These are phyloP conservation scores for Talaromyces piceae DNA, from an alignment of 2,329 filamentous ascomycete genomes.

Conservation along the genomic window DNA sequence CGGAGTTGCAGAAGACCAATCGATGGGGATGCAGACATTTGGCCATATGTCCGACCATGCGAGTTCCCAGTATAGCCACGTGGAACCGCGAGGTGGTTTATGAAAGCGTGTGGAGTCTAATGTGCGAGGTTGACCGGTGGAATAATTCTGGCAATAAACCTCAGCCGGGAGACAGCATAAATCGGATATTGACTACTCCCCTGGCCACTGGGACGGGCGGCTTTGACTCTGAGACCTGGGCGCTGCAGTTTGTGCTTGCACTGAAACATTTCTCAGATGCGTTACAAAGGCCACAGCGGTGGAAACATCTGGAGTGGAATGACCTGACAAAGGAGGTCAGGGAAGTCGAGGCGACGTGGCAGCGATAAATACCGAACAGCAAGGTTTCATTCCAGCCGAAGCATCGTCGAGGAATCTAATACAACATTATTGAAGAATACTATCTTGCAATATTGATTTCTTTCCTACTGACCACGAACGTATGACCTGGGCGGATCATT, in stretches of 20 bases:
- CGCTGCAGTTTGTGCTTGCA: conserved; percentile 43
- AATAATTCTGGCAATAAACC: conserved; percentile 26
- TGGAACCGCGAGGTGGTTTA: conserved; percentile 51
- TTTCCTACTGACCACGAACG: no score
- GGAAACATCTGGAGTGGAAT: conserved; percentile 35
- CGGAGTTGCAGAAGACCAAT: conserved; percentile 31
- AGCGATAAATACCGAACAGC: no score
- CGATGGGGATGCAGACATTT: conserved; percentile 38
- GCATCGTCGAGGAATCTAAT: no score
- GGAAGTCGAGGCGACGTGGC: conserved; percentile 24
- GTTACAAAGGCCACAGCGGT: conserved; percentile 35
- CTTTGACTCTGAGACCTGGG: conserved; percentile 44
- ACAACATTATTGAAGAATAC: no score
- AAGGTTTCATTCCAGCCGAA: no score
- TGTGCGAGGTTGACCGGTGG: conserved; percentile 43
- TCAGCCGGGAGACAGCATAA: conserved; percentile 23
- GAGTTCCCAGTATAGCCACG: conserved; percentile 34
- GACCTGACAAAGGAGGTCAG: conserved; percentile 18
- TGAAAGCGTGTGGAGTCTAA: conserved; percentile 47
- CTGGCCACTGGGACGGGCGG: conserved; percentile 44
- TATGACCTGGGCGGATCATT: no score
- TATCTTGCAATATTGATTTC: no score
- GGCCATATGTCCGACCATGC: conserved; percentile 50
- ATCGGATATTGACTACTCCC: conserved; percentile 45
- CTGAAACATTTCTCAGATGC: conserved; percentile 48